Percentiles rank a stretch among this genome's conserved stretches.
phyloP scores from a whole-genome alignment of 176 grass and related monocot genomes.

The Panicum miliaceum region DNA sequence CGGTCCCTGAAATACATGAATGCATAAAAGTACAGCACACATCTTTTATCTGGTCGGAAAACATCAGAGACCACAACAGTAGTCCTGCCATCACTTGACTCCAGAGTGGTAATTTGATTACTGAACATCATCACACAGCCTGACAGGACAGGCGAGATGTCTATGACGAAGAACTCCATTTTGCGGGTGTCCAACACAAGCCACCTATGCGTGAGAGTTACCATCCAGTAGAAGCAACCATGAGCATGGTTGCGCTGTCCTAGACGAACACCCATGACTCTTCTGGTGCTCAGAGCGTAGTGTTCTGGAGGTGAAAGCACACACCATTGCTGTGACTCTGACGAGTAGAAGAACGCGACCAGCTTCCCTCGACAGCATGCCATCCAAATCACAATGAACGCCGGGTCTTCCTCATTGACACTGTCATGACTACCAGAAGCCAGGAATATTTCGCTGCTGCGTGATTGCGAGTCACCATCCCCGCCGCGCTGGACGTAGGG shows the following conservation, averaged over 20 bases:
- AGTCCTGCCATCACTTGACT: constrained; percentile 41
- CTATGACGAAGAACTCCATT: constrained; percentile 49
- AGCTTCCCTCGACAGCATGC: constrained; percentile 55
- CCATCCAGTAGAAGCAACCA: constrained; percentile 59
- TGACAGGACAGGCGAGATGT: constrained; percentile 42
- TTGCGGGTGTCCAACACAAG: constrained; percentile 45
- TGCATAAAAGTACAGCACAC: constrained; percentile 49
- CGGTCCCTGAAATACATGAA: constrained; percentile 42
- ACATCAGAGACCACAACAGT: constrained; percentile 37
- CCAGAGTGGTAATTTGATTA: constrained; percentile 56
- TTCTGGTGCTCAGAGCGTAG: constrained; percentile 50
- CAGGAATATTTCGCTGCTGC: constrained; percentile 55
- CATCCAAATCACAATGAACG: constrained; percentile 51
- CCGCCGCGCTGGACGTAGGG: constrained; percentile 49
- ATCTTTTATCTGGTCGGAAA: constrained; percentile 41
- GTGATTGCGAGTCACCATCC: constrained; percentile 36
- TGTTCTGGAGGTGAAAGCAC: constrained; percentile 35
- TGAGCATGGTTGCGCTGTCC: constrained; percentile 47
- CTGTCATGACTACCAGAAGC: neutral
- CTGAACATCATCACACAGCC: constrained; percentile 53
- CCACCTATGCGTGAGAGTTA: constrained; percentile 48
- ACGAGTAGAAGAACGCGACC: constrained; percentile 43
- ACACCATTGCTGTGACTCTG: constrained; percentile 20
- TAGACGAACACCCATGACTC: constrained; percentile 51
- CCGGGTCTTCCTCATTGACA: neutral